A percentile compares a stretch with the other conserved stretches of the same genome.
These are phyloP conservation scores for Boletus pseudopeckii DNA, from an alignment of 768 basidiomycete genomes.

Conservation along the genomic window DNA sequence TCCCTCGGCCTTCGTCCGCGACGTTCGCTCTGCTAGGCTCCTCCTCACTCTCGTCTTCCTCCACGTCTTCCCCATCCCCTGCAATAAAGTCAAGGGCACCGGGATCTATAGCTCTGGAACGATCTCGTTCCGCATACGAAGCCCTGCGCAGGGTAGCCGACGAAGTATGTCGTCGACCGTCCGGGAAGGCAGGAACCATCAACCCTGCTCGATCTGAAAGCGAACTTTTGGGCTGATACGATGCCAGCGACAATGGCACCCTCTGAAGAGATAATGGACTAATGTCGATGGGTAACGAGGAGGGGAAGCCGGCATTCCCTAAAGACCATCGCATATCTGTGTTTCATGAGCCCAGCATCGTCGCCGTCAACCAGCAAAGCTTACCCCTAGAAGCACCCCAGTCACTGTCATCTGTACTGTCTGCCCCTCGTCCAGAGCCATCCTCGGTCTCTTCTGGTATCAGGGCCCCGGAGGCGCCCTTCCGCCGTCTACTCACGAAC, in stretches of 20 bases:
- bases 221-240: constrained; percentile 53
- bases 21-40: constrained; percentile 20
- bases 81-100: constrained; percentile 60
- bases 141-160: constrained; percentile 55
- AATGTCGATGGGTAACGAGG: constrained; percentile 66
- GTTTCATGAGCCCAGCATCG: constrained; percentile 7
- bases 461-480: constrained; percentile 26
- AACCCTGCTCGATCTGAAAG: constrained; percentile 37
- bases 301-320: constrained; percentile 38
- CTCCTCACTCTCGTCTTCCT: constrained; percentile 33
- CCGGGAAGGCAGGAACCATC: constrained; percentile 29
- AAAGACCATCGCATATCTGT: constrained; percentile 27
- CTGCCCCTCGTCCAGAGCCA: constrained; percentile 9
- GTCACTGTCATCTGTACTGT: constrained; percentile 22
- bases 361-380: constrained; percentile 2
- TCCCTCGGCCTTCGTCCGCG: constrained; percentile 41
- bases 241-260: constrained; percentile 48
- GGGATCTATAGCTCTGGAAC: constrained; percentile 60
- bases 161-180: constrained; percentile 27
- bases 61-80: constrained; percentile 50
- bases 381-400: constrained; percentile 28
- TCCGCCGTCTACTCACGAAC: constrained; percentile 43
- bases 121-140: constrained; percentile 68
- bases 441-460: constrained; percentile 39
- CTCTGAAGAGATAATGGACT: constrained; percentile 34